Evolutionary conservation across 768 basidiomycete genomes (phyloP).

Genomic region (Lactarius hengduanensis): DNA sequence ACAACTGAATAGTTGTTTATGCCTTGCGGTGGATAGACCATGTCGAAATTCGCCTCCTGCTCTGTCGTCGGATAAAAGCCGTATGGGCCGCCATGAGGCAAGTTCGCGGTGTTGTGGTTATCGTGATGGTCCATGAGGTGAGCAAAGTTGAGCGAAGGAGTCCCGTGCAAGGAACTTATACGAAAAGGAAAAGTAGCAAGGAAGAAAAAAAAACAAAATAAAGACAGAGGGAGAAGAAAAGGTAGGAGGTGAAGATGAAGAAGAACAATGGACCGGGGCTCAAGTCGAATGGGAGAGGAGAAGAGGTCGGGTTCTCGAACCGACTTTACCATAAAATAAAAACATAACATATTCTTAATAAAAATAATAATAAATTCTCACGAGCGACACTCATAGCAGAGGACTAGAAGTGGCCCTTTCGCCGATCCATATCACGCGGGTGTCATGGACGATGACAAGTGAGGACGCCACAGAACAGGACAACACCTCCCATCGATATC

Average conservation of each 20-base stretch:
- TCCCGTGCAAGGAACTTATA: constrained; percentile 29
- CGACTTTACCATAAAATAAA: not conserved
- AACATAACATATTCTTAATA: not conserved
- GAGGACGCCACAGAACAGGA: constrained; percentile 4
- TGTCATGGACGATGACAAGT: constrained; percentile 20
- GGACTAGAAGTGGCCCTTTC: not conserved
- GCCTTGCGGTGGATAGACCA: constrained; percentile 47
- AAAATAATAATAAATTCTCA: not conserved
- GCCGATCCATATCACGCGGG: constrained; percentile 14
- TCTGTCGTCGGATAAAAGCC: constrained; percentile 36
- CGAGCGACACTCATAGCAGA: not conserved
- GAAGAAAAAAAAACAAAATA: constrained; percentile 37
- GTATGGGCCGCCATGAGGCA: constrained; percentile 36
- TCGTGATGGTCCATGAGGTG: constrained; percentile 36
- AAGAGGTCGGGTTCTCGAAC: constrained; percentile 1
- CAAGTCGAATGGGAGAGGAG: constrained; percentile 15
- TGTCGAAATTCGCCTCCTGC: constrained; percentile 37
- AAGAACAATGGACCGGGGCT: not conserved
- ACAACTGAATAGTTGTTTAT: constrained; percentile 53
- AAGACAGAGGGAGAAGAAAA: constrained; percentile 34
- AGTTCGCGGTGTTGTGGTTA: constrained; percentile 30
- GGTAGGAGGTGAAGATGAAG: constrained; percentile 31
- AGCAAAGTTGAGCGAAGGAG: constrained; percentile 28
- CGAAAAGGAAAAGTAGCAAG: constrained; percentile 33
- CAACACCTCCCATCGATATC: constrained; percentile 15